Conservation (phyloP, 1,139 yeast genomes). For the Scheffersomyces lignicola region DNA sequence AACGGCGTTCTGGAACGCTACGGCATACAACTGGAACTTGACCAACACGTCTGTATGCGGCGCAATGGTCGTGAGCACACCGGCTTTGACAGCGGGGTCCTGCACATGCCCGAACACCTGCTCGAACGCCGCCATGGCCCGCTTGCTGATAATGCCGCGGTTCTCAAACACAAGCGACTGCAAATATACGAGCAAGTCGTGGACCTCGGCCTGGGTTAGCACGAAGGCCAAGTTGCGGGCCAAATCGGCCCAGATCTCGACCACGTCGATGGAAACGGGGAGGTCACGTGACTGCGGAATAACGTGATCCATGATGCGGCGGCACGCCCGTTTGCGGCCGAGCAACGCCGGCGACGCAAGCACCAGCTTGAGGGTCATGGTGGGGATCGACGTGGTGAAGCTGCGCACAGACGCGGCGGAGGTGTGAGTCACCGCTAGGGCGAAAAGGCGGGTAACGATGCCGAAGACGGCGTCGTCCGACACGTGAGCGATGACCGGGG, state of each 20-base stretch:
- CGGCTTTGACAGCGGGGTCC: constrained; percentile 13
- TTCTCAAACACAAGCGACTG: constrained; percentile 42
- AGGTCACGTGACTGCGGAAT: constrained; percentile 20
- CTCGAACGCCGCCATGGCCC: constrained; percentile 58
- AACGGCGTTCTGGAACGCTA: constrained; percentile 11
- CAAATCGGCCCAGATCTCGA: constrained; percentile 65
- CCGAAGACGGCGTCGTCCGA: constrained; percentile 23
- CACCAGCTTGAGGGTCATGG: constrained; percentile 69
- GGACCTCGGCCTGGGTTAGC: constrained; percentile 43
- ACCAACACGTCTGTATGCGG: constrained; percentile 8
- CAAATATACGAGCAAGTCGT: constrained; percentile 34
- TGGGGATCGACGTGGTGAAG: constrained; percentile 63
- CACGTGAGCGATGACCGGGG: constrained; percentile 34
- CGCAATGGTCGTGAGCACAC: constrained; percentile 10
- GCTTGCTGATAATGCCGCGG: constrained; percentile 50
- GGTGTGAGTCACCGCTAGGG: constrained; percentile 7
- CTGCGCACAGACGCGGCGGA: constrained; percentile 18
- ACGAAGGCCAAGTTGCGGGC: constrained; percentile 54
- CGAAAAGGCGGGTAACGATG: constrained; percentile 26
- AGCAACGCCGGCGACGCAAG: constrained; percentile 30
- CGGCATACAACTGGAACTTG: constrained; percentile 13
- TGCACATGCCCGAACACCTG: constrained; percentile 37
- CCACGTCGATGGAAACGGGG: constrained; percentile 52
- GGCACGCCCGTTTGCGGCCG: constrained; percentile 14
- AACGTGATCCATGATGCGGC: constrained; percentile 23